phyloP scores from a whole-genome alignment of 202 grass and related monocot species.

The Cymbopogon flexuosus region DNA sequence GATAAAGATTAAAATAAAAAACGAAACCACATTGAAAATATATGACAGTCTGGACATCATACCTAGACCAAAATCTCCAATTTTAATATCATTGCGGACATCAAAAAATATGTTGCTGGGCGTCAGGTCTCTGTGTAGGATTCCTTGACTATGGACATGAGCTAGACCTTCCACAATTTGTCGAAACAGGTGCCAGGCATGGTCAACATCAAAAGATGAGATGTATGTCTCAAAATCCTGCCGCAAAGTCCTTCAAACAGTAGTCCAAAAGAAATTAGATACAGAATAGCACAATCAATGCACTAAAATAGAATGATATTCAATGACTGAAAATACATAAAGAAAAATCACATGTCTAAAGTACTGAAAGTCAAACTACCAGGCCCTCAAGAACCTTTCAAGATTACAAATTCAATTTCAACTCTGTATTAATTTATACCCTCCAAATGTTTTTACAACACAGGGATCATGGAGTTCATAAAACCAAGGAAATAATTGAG shows the following conservation, averaged over 20 bases:
- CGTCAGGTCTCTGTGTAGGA: slow-evolving; percentile 93
- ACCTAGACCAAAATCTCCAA: slow-evolving; percentile 97
- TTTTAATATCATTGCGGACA: slow-evolving; percentile 94
- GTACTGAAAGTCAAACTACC: slow-evolving; percentile 11
- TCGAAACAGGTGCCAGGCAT: slow-evolving; percentile 84
- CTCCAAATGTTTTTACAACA: neutral
- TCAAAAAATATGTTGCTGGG: slow-evolving; percentile 99
- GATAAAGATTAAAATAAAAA: slow-evolving; percentile 3
- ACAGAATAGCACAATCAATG: slow-evolving; percentile 4
- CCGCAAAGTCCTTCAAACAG: slow-evolving; percentile 61
- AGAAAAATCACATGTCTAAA: neutral
- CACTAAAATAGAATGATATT: neutral
- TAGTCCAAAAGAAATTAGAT: slow-evolving; percentile 27
- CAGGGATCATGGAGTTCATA: neutral
- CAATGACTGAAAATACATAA: slow-evolving; percentile 1
- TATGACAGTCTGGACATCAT: slow-evolving; percentile 19
- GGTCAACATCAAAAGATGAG: slow-evolving; percentile 71
- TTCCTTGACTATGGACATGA: slow-evolving; percentile 98
- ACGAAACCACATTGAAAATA: slow-evolving; percentile 23
- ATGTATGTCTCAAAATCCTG: slow-evolving; percentile 76
- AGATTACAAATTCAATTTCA: neutral
- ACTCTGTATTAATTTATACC: neutral
- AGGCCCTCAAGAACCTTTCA: neutral
- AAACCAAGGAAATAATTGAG: neutral
- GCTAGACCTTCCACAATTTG: slow-evolving; percentile 97